A percentile compares a stretch with the other conserved stretches of the same genome.
Conservation (phyloP, 441 rosid species). For the Gossypium schwendimanii region DNA sequence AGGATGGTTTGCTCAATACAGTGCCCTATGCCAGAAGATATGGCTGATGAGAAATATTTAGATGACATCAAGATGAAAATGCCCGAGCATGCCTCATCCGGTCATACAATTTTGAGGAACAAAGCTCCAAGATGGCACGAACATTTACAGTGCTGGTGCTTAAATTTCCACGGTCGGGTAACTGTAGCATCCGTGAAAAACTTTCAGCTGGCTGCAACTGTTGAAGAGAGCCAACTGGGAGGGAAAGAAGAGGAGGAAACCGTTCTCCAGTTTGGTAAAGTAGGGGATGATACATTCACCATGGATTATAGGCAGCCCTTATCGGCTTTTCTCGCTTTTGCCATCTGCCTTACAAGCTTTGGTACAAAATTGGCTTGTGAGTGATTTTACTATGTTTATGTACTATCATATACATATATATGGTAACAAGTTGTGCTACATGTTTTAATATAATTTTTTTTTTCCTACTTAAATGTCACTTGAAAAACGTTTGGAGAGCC, state of each 20-base stretch:
- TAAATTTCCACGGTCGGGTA: constrained; percentile 87
- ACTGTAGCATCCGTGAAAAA: constrained; percentile 92
- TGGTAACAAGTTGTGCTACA: constrained; percentile 7
- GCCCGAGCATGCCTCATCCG: constrained; percentile 24
- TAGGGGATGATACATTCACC: constrained; percentile 74
- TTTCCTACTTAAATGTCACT: not conserved
- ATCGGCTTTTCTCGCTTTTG: constrained; percentile 88
- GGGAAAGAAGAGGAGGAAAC: constrained; percentile 83
- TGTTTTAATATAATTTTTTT: constrained; percentile 16
- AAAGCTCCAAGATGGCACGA: constrained; percentile 96
- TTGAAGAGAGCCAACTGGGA: constrained; percentile 68
- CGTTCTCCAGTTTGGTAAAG: constrained; percentile 84
- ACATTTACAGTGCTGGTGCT: constrained; percentile 88
- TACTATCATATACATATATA: constrained; percentile 9
- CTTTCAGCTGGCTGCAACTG: constrained; percentile 70
- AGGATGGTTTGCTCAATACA: constrained; percentile 73
- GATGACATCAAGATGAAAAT: constrained; percentile 32
- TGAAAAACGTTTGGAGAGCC: constrained; percentile 12
- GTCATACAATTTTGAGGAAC: constrained; percentile 48
- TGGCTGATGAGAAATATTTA: constrained; percentile 6
- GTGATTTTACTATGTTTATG: constrained; percentile 22
- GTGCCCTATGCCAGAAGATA: constrained; percentile 40
- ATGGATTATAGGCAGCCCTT: constrained; percentile 90
- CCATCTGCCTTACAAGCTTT: constrained; percentile 84
- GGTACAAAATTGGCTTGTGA: constrained; percentile 93